A percentile compares a stretch with the other conserved stretches of the same genome.
Conservation (phyloP, 768 basidiomycete genomes). For the Podaxis sp. region DNA sequence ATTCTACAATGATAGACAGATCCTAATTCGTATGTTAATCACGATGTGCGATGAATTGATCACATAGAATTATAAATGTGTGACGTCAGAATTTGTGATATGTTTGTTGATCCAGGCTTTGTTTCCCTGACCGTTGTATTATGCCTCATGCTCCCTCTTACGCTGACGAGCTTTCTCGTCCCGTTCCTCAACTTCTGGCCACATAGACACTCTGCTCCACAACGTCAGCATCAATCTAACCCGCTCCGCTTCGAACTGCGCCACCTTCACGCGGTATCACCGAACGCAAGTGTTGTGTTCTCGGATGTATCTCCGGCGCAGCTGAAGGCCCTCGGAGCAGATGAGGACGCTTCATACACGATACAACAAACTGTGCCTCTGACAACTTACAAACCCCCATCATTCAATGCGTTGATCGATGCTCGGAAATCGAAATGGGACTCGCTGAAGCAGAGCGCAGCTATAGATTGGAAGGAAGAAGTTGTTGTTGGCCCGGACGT, state of each 20-base stretch:
- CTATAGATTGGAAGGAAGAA: conserved; percentile 70
- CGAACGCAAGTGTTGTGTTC: conserved; percentile 52
- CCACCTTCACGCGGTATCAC: conserved; percentile 58
- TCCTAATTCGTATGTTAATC: background rate
- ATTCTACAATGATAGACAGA: background rate
- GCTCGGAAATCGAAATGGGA: conserved; percentile 33
- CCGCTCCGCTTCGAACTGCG: conserved; percentile 54
- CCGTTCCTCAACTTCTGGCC: conserved; percentile 33
- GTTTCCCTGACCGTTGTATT: conserved; percentile 19
- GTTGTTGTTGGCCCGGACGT: conserved; percentile 77
- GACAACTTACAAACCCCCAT: conserved; percentile 43
- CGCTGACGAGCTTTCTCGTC: conserved; percentile 49
- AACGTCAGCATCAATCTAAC: conserved; percentile 10
- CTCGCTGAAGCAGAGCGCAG: conserved; percentile 43
- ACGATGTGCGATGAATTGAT: background rate
- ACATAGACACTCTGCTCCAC: conserved; percentile 13
- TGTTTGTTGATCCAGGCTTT: background rate
- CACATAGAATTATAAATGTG: background rate
- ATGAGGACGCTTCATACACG: conserved; percentile 30
- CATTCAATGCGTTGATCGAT: conserved; percentile 36
- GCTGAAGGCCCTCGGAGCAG: conserved; percentile 6
- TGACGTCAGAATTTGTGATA: conserved; percentile 10
- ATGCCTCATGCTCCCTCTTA: conserved; percentile 51
- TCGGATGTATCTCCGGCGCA: conserved; percentile 38
- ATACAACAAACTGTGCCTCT: conserved; percentile 22